phyloP scores from a whole-genome alignment of 2,329 filamentous ascomycete species.

The Arthroderma uncinatum region DNA sequence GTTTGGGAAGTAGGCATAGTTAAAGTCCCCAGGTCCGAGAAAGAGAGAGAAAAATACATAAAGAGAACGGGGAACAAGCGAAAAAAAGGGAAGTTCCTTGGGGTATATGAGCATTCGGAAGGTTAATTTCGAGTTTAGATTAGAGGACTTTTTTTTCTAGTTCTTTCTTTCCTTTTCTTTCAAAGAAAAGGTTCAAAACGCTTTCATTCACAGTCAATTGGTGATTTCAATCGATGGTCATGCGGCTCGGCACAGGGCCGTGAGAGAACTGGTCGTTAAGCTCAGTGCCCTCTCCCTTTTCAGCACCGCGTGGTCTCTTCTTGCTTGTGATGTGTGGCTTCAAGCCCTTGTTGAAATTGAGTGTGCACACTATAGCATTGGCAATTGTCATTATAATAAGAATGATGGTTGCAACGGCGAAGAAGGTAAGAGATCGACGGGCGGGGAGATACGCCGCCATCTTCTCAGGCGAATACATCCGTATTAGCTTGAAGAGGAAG shows the following conservation, averaged over 20 bases:
- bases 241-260: conserved; percentile 30
- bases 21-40: background rate
- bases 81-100: background rate
- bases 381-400: conserved; percentile 79
- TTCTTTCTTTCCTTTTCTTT: background rate
- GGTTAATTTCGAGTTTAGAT: background rate
- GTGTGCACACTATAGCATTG: conserved; percentile 76
- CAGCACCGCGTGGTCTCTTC: conserved; percentile 39
- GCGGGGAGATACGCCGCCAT: conserved; percentile 60
- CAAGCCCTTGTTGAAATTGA: conserved; percentile 81
- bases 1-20: background rate
- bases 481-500: conserved; percentile 95
- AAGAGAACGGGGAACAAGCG: background rate
- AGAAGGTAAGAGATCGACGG: conserved; percentile 75
- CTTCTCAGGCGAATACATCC: conserved; percentile 68
- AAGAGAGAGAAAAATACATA: background rate
- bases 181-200: background rate
- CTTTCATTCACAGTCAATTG: background rate
- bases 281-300: conserved; percentile 40
- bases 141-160: background rate
- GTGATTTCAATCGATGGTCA: conserved; percentile 35
- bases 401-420: conserved; percentile 83
- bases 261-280: conserved; percentile 27
- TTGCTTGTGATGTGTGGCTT: conserved; percentile 69
- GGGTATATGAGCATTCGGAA: conserved; percentile 6